Evolutionary conservation across 352 stramenopile species (phyloP).

Genomic region (Phytophthora kernoviae): DNA sequence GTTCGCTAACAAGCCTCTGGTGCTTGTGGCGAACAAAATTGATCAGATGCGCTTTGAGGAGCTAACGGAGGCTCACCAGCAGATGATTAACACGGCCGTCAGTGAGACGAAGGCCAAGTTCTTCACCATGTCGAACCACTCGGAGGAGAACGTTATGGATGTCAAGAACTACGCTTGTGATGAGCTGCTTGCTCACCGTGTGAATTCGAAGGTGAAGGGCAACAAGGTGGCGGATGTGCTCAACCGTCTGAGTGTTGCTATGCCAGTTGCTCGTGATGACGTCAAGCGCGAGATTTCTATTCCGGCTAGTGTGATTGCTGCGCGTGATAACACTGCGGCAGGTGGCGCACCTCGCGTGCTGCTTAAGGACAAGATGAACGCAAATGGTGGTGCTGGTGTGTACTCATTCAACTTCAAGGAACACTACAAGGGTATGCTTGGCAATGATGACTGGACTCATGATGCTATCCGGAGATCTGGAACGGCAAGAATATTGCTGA

Average conservation of each 20-base stretch:
- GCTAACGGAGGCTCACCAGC: slow-evolving; percentile 75
- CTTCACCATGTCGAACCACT: slow-evolving; percentile 98
- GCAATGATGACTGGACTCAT: slow-evolving; percentile 96
- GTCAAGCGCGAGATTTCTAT: slow-evolving; percentile 92
- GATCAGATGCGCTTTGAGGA: slow-evolving; percentile 96
- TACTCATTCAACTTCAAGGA: slow-evolving; percentile 98
- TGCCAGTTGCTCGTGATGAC: slow-evolving; percentile 93
- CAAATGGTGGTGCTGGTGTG: slow-evolving; percentile 97
- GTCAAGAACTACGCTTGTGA: slow-evolving; percentile 97
- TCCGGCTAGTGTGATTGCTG: slow-evolving; percentile 90
- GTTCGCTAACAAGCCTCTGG: slow-evolving; percentile 99
- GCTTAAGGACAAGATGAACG: slow-evolving; percentile 90
- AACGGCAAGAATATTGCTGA: slow-evolving; percentile 99
- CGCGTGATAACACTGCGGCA: slow-evolving; percentile 64
- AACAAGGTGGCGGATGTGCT: slow-evolving; percentile 97
- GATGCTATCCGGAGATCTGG: slow-evolving; percentile 99
- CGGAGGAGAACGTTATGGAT: slow-evolving; percentile 96
- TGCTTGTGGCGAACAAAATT: slow-evolving; percentile 99
- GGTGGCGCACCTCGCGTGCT: slow-evolving; percentile 46
- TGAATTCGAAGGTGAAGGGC: slow-evolving; percentile 94
- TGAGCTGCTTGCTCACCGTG: slow-evolving; percentile 93
- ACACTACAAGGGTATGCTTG: slow-evolving; percentile 96
- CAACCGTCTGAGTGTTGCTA: slow-evolving; percentile 96
- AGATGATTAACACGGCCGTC: slow-evolving; percentile 82
- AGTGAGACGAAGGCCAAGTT: slow-evolving; percentile 89